Conservation (phyloP, 768 basidiomycete genomes). For the Psilocybe cubensis region DNA sequence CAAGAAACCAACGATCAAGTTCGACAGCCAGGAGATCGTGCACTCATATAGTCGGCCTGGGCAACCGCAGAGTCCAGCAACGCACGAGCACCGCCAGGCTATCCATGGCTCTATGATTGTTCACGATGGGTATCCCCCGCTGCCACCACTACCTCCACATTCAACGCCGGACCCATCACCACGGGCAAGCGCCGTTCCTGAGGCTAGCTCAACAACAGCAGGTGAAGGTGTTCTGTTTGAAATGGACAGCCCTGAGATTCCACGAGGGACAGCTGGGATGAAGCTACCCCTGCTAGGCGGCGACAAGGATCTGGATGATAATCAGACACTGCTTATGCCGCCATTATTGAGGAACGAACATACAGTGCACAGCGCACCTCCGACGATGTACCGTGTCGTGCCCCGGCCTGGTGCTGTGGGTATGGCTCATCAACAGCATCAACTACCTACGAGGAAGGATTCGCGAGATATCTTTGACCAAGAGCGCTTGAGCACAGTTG, state of each 20-base stretch:
- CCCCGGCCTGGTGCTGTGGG: conserved; percentile 16
- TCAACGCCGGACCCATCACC: not conserved
- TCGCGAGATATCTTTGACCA: conserved; percentile 40
- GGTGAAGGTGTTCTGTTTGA: conserved; percentile 31
- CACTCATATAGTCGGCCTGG: conserved; percentile 74
- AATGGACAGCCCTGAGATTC: conserved; percentile 24
- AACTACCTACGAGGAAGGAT: conserved; percentile 30
- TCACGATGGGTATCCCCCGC: conserved; percentile 34
- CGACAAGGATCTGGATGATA: not conserved
- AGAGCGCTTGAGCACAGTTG: conserved; percentile 13
- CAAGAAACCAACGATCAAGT: conserved; percentile 73
- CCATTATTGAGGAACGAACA: conserved; percentile 33
- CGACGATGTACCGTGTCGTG: conserved; percentile 42
- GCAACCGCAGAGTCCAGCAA: conserved; percentile 44
- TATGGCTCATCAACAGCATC: conserved; percentile 1
- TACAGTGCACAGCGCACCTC: conserved; percentile 49
- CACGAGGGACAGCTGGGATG: conserved; percentile 8
- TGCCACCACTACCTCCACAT: conserved; percentile 27
- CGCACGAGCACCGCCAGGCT: conserved; percentile 52
- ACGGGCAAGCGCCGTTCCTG: conserved; percentile 1
- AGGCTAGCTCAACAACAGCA: conserved; percentile 7
- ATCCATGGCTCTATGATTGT: conserved; percentile 32
- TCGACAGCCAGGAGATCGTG: conserved; percentile 71
- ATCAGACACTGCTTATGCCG: conserved; percentile 36
- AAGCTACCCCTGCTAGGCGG: not conserved